These are phyloP conservation scores for Globisporangium sylvaticum DNA, from an alignment of 352 stramenopile species.

Conservation along the genomic window DNA sequence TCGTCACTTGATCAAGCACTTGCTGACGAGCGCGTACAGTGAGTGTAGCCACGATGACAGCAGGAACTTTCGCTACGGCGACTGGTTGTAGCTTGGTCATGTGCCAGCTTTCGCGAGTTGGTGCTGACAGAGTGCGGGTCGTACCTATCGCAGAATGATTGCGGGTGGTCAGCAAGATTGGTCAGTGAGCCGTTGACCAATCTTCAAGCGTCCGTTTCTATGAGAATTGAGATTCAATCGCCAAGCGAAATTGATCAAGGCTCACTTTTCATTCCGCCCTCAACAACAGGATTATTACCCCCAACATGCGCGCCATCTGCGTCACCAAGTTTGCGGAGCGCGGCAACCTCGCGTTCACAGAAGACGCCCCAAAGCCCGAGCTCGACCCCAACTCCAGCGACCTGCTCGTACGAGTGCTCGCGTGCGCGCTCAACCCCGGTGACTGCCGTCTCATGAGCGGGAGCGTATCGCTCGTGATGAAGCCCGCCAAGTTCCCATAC, in stretches of 20 bases:
- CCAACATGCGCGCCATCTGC: slow-evolving; percentile 33
- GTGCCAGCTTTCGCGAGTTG: no score
- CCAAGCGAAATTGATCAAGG: no score
- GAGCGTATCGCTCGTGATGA: slow-evolving; percentile 35
- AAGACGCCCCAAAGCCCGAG: slow-evolving; percentile 18
- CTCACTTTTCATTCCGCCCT: background rate
- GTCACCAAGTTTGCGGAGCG: slow-evolving; percentile 28
- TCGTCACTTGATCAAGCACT: no score
- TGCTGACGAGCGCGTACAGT: no score
- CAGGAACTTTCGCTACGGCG: no score
- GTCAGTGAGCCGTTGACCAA: background rate
- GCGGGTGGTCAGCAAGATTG: background rate
- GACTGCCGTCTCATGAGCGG: slow-evolving; percentile 35
- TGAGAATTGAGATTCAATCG: no score
- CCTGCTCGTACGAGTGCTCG: slow-evolving; percentile 28
- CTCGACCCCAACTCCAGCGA: slow-evolving; percentile 19
- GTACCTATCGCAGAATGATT: background rate
- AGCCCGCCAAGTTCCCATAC: slow-evolving; percentile 39
- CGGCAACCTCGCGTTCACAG: slow-evolving; percentile 25
- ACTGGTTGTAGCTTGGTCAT: no score
- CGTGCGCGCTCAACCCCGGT: slow-evolving; percentile 30
- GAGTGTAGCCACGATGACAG: no score
- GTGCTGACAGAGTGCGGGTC: background rate
- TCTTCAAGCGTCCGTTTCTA: background rate
- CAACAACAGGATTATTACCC: background rate